These are phyloP conservation scores for Rhodotorula paludigena DNA, from an alignment of 768 basidiomycete species.

Conservation along the genomic window DNA sequence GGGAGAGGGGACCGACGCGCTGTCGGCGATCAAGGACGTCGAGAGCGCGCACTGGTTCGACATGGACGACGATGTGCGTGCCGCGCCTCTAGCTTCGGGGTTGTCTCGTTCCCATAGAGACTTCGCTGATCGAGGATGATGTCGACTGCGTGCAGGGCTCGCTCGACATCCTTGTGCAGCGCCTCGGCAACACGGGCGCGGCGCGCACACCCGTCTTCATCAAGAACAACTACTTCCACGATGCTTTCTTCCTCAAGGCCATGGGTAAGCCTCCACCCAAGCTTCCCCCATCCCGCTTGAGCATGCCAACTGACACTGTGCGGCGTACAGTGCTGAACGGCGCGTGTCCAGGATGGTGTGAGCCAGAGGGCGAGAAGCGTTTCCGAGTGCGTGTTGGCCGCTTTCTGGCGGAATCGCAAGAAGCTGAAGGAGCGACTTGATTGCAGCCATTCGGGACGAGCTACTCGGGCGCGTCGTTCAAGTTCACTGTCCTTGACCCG, in stretches of 20 bases:
- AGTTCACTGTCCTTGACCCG: slow-evolving; percentile 93
- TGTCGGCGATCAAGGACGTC: slow-evolving; percentile 71
- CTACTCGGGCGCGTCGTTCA: slow-evolving; percentile 90
- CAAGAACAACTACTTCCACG: slow-evolving; percentile 96
- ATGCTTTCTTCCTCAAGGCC: slow-evolving; percentile 97
- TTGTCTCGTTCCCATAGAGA: neutral
- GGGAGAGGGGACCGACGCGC: slow-evolving; percentile 56
- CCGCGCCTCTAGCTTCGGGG: too few relatives aligned
- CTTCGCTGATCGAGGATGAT: neutral
- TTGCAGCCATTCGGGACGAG: slow-evolving; percentile 92
- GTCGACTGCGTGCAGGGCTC: slow-evolving; percentile 59
- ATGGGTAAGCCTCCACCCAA: slow-evolving; percentile 50
- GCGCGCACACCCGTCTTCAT: slow-evolving; percentile 60
- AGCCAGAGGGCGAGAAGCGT: slow-evolving; percentile 53
- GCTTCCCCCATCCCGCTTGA: neutral
- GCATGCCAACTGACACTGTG: neutral
- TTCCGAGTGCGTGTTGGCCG: slow-evolving; percentile 61
- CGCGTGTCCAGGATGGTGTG: slow-evolving; percentile 79
- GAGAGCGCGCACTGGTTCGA: slow-evolving; percentile 75
- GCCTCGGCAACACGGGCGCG: slow-evolving; percentile 60
- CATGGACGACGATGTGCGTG: slow-evolving; percentile 86
- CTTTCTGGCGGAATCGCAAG: neutral
- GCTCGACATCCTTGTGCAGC: slow-evolving; percentile 84
- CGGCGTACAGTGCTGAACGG: slow-evolving; percentile 71
- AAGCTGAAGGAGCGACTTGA: too few relatives aligned